Percentiles rank a stretch among this genome's conserved stretches.
These are phyloP conservation scores for Melocanna baccifera DNA, from an alignment of 176 grass and related monocot species.

Conservation along the genomic window DNA sequence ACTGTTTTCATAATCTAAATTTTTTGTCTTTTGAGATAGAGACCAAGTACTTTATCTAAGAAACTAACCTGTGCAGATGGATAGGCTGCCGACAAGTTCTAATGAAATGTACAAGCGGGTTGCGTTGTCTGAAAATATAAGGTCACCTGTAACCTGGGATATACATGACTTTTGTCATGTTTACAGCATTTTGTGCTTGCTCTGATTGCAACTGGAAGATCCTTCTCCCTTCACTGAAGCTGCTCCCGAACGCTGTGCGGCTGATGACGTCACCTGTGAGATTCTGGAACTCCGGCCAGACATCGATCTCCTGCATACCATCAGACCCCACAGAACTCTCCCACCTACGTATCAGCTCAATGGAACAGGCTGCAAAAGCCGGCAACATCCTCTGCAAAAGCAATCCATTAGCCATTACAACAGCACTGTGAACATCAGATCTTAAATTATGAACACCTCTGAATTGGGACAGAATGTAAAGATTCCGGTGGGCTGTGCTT, in stretches of 20 bases:
- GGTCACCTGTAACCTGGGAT: slow-evolving; percentile 40
- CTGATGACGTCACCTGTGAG: slow-evolving; percentile 52
- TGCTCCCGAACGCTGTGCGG: slow-evolving; percentile 59
- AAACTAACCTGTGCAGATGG: too few species aligned
- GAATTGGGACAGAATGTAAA: background rate
- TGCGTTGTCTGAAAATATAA: background rate
- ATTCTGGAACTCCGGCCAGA: slow-evolving; percentile 56
- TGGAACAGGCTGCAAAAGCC: slow-evolving; percentile 36
- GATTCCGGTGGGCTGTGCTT: background rate
- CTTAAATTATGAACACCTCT: background rate
- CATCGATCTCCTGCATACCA: slow-evolving; percentile 48
- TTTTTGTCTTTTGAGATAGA: too few species aligned
- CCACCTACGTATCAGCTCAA: slow-evolving; percentile 49
- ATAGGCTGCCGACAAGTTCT: too few species aligned
- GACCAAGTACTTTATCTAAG: too few species aligned
- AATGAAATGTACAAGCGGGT: background rate
- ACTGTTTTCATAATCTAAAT: too few species aligned
- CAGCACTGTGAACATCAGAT: background rate
- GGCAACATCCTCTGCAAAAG: slow-evolving; percentile 45
- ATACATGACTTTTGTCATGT: slow-evolving; percentile 1
- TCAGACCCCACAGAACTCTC: background rate
- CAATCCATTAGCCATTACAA: background rate
- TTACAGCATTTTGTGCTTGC: slow-evolving; percentile 29
- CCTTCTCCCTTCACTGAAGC: slow-evolving; percentile 47
- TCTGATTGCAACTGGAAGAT: slow-evolving; percentile 58